phyloP scores from a whole-genome alignment of 78 protist species.

The Reticulomyxa filosa region DNA sequence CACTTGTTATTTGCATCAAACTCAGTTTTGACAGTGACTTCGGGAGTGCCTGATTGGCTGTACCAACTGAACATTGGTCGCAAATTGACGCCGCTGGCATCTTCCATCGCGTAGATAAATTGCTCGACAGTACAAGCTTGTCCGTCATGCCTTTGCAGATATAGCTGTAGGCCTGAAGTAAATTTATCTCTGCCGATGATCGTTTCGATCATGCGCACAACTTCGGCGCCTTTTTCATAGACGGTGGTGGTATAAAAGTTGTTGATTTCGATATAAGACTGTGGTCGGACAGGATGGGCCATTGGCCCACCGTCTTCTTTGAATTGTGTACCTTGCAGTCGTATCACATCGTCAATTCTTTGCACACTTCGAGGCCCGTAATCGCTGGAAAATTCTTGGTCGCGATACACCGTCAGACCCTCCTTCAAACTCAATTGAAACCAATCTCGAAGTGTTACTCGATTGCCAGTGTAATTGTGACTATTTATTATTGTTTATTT shows the following conservation, averaged over 20 bases:
- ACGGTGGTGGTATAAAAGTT: conserved; percentile 21
- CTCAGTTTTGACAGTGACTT: too few relatives aligned
- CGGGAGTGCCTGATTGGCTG: conserved; percentile 1
- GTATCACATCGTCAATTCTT: conserved; percentile 4
- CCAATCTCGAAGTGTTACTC: conserved; percentile 26
- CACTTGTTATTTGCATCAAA: too few relatives aligned
- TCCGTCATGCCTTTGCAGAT: conserved; percentile 20
- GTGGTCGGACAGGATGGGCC: conserved; percentile 23
- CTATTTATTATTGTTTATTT: neutral
- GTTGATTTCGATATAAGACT: conserved; percentile 20
- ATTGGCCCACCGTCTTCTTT: conserved; percentile 13
- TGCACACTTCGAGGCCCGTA: neutral
- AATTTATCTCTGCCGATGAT: neutral
- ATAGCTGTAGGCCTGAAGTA: conserved; percentile 6
- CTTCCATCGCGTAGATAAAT: conserved; percentile 8
- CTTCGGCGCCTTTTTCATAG: conserved; percentile 20
- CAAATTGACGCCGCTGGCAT: conserved; percentile 11
- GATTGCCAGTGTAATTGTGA: conserved; percentile 15
- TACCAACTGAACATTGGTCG: conserved; percentile 7
- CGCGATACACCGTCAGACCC: conserved; percentile 26
- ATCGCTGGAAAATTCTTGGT: conserved; percentile 10
- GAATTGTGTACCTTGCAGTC: neutral
- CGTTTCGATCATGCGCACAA: conserved; percentile 18
- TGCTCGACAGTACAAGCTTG: conserved; percentile 15
- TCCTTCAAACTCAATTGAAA: conserved; percentile 24